Evolutionary conservation across 192 early-diverging fungal genomes (phyloP).

Genomic region (Coemansia sp.): DNA sequence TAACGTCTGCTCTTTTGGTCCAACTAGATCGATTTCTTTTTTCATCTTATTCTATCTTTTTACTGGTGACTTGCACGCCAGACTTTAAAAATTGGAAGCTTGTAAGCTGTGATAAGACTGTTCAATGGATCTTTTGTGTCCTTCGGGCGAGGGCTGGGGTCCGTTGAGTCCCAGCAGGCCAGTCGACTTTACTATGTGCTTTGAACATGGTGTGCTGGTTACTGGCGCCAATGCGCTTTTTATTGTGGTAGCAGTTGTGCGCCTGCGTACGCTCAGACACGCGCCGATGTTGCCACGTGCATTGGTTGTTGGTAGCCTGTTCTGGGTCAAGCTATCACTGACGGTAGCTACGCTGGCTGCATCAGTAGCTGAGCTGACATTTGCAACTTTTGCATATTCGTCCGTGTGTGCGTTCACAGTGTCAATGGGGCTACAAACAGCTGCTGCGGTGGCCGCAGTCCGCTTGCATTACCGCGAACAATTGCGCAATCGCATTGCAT

Average conservation of each 20-base stretch:
- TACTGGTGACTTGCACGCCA: too few species aligned
- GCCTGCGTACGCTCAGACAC: background rate
- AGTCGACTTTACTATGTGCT: slow-evolving; percentile 42
- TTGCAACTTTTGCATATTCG: background rate
- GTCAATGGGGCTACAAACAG: slow-evolving; percentile 26
- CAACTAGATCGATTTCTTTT: too few species aligned
- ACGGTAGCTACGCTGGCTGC: slow-evolving; percentile 10
- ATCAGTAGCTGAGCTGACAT: slow-evolving; percentile 21
- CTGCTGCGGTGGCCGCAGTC: slow-evolving; percentile 18
- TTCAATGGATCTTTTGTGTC: slow-evolving; percentile 23
- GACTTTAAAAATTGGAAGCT: too few species aligned
- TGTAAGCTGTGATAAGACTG: too few species aligned
- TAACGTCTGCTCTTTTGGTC: too few species aligned
- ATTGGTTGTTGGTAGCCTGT: background rate
- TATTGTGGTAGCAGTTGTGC: slow-evolving; percentile 6
- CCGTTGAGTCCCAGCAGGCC: slow-evolving; percentile 28
- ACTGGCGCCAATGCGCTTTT: slow-evolving; percentile 13
- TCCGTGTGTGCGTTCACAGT: slow-evolving; percentile 7
- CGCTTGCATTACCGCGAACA: slow-evolving; percentile 31
- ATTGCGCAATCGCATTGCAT: slow-evolving; percentile 19
- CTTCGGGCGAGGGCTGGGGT: slow-evolving; percentile 44
- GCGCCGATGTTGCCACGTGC: background rate
- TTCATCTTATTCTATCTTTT: too few species aligned
- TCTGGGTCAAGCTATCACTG: slow-evolving; percentile 17
- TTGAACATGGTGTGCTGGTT: slow-evolving; percentile 35